Conservation (phyloP, 495 filamentous ascomycete genomes). For the Neurospora sublineolata region DNA sequence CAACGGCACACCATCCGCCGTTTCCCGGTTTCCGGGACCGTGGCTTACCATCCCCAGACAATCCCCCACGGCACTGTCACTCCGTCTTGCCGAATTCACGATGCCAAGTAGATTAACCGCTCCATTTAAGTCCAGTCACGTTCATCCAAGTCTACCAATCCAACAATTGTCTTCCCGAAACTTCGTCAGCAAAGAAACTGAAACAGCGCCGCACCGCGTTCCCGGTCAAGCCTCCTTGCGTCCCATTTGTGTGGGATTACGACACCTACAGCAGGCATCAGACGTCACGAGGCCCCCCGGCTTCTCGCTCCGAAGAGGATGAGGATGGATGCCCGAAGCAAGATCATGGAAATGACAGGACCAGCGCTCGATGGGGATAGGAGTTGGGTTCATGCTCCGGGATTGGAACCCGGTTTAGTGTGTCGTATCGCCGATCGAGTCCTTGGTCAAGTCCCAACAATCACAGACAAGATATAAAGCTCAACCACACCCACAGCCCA, state of each 20-base stretch:
- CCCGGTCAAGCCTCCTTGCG: not conserved
- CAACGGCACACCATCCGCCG: constrained; percentile 11
- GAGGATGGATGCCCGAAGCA: not conserved
- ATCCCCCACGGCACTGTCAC: constrained; percentile 7
- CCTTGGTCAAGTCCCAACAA: not conserved
- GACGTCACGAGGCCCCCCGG: not conserved
- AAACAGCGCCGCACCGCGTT: constrained; percentile 11
- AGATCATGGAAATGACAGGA: not conserved
- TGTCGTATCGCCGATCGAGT: constrained; percentile 4
- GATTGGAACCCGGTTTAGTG: not conserved
- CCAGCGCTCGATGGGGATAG: not conserved
- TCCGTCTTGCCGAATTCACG: constrained; percentile 10
- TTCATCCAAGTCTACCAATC: not conserved
- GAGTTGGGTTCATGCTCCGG: not conserved
- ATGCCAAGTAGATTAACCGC: constrained; percentile 6
- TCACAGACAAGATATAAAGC: not conserved
- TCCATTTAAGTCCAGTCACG: not conserved
- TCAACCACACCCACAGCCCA: not conserved
- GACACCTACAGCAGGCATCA: constrained; percentile 1
- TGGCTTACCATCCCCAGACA: not conserved
- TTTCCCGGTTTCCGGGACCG: constrained; percentile 11
- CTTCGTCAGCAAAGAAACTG: constrained; percentile 7
- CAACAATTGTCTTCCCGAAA: constrained; percentile 4
- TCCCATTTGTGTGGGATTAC: not conserved
- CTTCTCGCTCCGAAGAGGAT: not conserved